Conservation (phyloP, 2,329 filamentous ascomycete species). For the Nothophaeocryptopus gaeumannii region DNA sequence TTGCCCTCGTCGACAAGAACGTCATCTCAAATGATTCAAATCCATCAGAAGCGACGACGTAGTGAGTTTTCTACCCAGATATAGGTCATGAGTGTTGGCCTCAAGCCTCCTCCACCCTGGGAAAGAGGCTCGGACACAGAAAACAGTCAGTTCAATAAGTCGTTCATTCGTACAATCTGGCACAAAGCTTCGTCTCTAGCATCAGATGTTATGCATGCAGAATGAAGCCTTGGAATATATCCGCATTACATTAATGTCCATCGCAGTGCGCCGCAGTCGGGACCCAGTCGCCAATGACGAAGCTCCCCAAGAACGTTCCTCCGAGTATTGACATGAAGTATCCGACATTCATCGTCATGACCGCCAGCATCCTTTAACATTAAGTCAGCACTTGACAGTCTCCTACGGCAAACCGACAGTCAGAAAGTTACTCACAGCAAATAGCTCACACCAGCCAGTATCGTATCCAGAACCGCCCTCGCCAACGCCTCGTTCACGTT, state of each 20-base stretch:
- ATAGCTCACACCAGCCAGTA: conserved; percentile 72
- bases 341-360: conserved; percentile 84
- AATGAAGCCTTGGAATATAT: too few species aligned
- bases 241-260: conserved; percentile 13
- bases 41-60: too few species aligned
- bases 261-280: conserved; percentile 20
- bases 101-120: too few species aligned
- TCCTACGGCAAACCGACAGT: not conserved
- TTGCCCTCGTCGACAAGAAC: too few species aligned
- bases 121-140: too few species aligned
- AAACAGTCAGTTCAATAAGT: too few species aligned
- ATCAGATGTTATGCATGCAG: too few species aligned
- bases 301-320: conserved; percentile 69
- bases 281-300: conserved; percentile 29
- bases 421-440: conserved; percentile 64
- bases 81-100: too few species aligned
- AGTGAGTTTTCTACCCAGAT: too few species aligned
- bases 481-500: conserved; percentile 73
- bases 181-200: too few species aligned
- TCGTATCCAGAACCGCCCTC: conserved; percentile 65
- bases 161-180: too few species aligned
- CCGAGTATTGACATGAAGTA: conserved; percentile 75
- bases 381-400: not conserved
- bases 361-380: conserved; percentile 76
- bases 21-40: too few species aligned